A percentile compares a stretch with the other conserved stretches of the same genome.
Evolutionary conservation across 2,329 filamentous ascomycete genomes (phyloP).

Genomic region (Phaeosphaeria sp.): DNA sequence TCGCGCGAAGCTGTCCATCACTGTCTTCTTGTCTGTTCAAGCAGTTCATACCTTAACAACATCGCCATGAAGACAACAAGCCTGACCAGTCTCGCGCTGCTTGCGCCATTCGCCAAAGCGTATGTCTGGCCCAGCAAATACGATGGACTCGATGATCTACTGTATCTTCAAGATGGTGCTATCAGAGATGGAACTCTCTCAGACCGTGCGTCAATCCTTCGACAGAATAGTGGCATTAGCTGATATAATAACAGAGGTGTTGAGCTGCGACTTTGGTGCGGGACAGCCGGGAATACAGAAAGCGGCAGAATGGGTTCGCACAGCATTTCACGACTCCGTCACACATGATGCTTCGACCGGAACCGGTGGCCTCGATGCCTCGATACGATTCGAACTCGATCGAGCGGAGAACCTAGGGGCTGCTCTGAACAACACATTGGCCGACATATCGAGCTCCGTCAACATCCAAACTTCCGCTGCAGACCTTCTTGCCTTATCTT

Average conservation of each 20-base stretch:
- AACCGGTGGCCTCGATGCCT: conserved; percentile 44
- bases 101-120: conserved; percentile 9
- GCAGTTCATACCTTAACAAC: too few relatives aligned
- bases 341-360: conserved; percentile 36
- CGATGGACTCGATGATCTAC: conserved; percentile 11
- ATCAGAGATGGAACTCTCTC: conserved; percentile 5
- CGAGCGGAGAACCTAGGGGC: conserved; percentile 37
- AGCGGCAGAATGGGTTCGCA: conserved; percentile 40
- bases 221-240: too few relatives aligned
- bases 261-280: conserved; percentile 22
- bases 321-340: conserved; percentile 46
- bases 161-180: conserved; percentile 9
- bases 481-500: conserved; percentile 41
- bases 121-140: conserved; percentile 17
- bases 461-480: conserved; percentile 29
- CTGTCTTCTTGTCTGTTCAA: too few relatives aligned
- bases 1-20: too few relatives aligned
- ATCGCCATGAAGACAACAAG: conserved; percentile 1
- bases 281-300: conserved; percentile 27
- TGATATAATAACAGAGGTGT: conserved; percentile 13
- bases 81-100: conserved; percentile 6
- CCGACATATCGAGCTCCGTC: conserved; percentile 34
- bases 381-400: conserved; percentile 42
- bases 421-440: conserved; percentile 44
- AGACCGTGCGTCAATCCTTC: neutral